Evolutionary conservation across 257 asterid genomes (phyloP), one percentile per base, ranked within the genome.

Genomic region (Misopates orontium): DNA sequence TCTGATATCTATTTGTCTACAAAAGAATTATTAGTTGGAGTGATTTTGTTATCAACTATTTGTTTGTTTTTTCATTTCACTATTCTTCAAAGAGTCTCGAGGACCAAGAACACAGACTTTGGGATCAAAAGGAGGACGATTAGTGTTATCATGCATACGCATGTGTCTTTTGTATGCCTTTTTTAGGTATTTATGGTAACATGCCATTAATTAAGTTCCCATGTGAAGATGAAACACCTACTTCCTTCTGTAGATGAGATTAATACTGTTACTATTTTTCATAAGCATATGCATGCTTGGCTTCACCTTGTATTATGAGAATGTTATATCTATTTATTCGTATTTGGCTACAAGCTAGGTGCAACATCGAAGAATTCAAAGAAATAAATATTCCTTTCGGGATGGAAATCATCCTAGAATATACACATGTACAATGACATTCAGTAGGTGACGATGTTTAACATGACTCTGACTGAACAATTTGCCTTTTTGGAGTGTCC

Each of bases 401-500:
- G 2, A 6, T 6, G 36, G 36, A 28, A 2, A 28, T 28, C 6
- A 6, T 28, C 36, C 36, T 28, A 28, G 36, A 28, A 28, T 6
- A 28, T 28, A 28, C 2, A 6, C 36, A 19, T 36, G 17, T 41
- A 56, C 28, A 40, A 31, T 57, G 10, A 18, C 40, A 53, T 59
- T 16, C 24, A 47, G 40, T 25, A 19, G 7, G 31, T 18, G 50
- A 5, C 57, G 48, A 17, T 21, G 51, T 42, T 25, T 39, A 8
- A 36, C 16, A 36, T 44, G 21, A 16, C 52, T 54, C 28, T 25
- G 16, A 31, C 21, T 50, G 22, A 45, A 31, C 40, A 57, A 47
- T 32, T 71, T 42, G 40, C 67, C 54, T 31, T 69, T 50, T 59
- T 50, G 49, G 44, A 40, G 66, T 28, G 6, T 28, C 36, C 6